These are phyloP conservation scores for Lasiosphaeria hispida DNA, from an alignment of 495 filamentous ascomycete genomes.

Conservation along the genomic window DNA sequence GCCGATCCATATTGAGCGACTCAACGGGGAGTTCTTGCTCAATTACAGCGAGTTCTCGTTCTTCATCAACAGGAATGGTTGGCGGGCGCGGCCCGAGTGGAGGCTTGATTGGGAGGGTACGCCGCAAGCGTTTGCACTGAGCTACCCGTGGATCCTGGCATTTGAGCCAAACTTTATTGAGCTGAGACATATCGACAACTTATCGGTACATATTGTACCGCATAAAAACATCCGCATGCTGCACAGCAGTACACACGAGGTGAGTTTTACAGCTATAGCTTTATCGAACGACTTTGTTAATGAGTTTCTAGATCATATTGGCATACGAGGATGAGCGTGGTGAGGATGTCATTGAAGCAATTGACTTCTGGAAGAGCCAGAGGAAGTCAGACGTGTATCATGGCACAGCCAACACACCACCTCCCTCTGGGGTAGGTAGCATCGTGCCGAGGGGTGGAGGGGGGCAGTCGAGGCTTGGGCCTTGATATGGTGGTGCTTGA, in stretches of 20 bases:
- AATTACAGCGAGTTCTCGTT: slow-evolving; percentile 99
- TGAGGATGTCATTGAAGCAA: slow-evolving; percentile 87
- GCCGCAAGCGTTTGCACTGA: slow-evolving; percentile 86
- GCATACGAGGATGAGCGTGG: slow-evolving; percentile 97
- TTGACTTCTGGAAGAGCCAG: slow-evolving; percentile 90
- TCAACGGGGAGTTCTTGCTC: slow-evolving; percentile 94
- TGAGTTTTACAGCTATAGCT: slow-evolving; percentile 42
- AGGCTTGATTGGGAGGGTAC: slow-evolving; percentile 95
- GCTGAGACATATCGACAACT: slow-evolving; percentile 89
- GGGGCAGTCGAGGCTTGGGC: too few relatives aligned
- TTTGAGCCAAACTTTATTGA: slow-evolving; percentile 99
- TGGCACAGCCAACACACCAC: not conserved
- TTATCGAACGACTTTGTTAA: not conserved
- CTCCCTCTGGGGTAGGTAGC: not conserved
- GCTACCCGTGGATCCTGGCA: slow-evolving; percentile 91
- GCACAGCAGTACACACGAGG: slow-evolving; percentile 93
- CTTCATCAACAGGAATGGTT: slow-evolving; percentile 98
- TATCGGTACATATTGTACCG: slow-evolving; percentile 89
- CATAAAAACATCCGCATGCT: slow-evolving; percentile 96
- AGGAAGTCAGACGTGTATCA: slow-evolving; percentile 39
- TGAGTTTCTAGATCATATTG: slow-evolving; percentile 69
- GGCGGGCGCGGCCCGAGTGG: slow-evolving; percentile 95
- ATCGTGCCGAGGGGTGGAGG: too few relatives aligned
- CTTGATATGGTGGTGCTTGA: too few relatives aligned
- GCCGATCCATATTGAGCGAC: slow-evolving; percentile 96